Evolutionary conservation across 345 rosid species (phyloP).

Genomic region (Geranium brycei): DNA sequence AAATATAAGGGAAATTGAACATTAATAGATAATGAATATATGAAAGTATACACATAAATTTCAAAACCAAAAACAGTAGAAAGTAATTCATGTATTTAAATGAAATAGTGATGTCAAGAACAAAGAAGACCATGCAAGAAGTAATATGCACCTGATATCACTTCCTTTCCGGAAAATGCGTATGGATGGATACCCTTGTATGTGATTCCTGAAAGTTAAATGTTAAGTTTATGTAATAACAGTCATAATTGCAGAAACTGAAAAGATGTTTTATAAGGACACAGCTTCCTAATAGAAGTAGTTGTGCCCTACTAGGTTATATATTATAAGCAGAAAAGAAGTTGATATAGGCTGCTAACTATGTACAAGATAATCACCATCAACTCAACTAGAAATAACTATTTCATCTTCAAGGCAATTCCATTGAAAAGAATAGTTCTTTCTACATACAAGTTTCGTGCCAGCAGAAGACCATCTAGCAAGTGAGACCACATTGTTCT

Average conservation of each 20-base stretch:
- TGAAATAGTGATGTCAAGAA: not conserved
- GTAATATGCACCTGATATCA: conserved; percentile 51
- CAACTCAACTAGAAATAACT: too few species aligned
- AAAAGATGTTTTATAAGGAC: too few species aligned
- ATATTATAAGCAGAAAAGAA: too few species aligned
- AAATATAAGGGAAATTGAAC: too few species aligned
- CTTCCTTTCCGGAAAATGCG: conserved; percentile 97
- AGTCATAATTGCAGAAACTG: not conserved
- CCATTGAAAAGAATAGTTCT: not conserved
- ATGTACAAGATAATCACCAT: too few species aligned
- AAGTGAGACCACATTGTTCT: conserved; percentile 8
- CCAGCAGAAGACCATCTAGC: not conserved
- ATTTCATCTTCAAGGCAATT: too few species aligned
- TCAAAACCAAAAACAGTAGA: too few species aligned
- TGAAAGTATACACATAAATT: not conserved
- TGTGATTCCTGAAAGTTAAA: conserved; percentile 55
- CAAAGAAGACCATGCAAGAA: conserved; percentile 4
- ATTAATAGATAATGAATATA: too few species aligned
- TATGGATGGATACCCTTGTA: conserved; percentile 96
- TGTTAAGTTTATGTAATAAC: not conserved
- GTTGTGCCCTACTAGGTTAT: too few species aligned
- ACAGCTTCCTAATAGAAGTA: too few species aligned
- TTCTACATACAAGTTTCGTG: too few species aligned
- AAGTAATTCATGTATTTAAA: not conserved
- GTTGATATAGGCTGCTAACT: too few species aligned